Evolutionary conservation across 164 flowering plant genomes (phyloP), one percentile per base, ranked within the genome.

Genomic region (Berberis vulgaris): DNA sequence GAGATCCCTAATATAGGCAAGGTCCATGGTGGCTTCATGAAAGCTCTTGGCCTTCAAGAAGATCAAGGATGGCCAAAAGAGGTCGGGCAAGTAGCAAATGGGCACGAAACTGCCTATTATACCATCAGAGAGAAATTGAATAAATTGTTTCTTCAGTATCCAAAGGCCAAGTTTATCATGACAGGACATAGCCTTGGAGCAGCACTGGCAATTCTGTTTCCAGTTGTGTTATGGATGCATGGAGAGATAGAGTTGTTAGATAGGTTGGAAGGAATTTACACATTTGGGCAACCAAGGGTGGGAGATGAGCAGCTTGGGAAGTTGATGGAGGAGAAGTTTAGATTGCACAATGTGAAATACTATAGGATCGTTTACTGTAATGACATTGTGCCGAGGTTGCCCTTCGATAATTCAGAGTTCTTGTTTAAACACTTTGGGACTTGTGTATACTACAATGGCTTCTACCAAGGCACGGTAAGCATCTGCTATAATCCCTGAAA

Each of bases 161-260:
- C 70, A 49, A 56, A 64, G 2, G 83, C 89, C 2, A 85, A 73
- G 67, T 80, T 86, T 53, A 64, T 86, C 1, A 7, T 89, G 54
- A 89, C 98, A 0, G 98, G 98, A 0, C 98, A 92, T 68, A 89
- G 98, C 79, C 70, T 87, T 56, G 95, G 98, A 5, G 98, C 83
- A 41, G 95, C 98, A 8, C 57, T 92, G 53, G 96, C 96, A 1
- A 72, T 86, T 59, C 66, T 92, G 57, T 86, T 86, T 54, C 81
- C 75, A 1, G 68, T 77, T 1, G 65, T 83, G 26, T 71, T 92
- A 43, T 72, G 65, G 4, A 40, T 80, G n/a, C 96, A 89, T 50
- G 82, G 72, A 41, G 96, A 92, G 74, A 59, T 13, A 2, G 43
- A 9, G 72, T n/a, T 92, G 74, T 12, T 92, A 80, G 70, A 81